These are phyloP conservation scores for Borovskyia barvae DNA, from an alignment of 208 protist species.

Conservation along the genomic window DNA sequence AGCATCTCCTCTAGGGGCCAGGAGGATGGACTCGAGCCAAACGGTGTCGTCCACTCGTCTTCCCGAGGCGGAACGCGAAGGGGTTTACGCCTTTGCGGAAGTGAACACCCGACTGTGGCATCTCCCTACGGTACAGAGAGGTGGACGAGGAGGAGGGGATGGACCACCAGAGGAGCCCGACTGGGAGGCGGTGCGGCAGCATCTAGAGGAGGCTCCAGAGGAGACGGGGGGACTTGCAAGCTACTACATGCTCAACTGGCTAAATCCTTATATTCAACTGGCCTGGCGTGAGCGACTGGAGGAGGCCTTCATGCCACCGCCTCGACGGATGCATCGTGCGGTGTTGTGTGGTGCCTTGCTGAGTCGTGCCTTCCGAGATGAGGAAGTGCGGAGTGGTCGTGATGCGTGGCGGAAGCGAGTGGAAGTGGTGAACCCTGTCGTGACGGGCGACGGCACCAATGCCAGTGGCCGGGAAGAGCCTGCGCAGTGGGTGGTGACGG, in stretches of 20 bases:
- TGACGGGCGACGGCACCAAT: conserved; percentile 5
- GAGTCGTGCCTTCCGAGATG: conserved; percentile 26
- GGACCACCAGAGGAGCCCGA: conserved; percentile 1
- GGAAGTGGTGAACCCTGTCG: conserved; percentile 7
- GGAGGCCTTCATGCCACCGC: conserved; percentile 23
- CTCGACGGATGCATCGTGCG: conserved; percentile 11
- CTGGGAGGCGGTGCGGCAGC: background rate
- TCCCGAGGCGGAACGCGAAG: background rate
- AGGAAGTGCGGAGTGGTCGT: conserved; percentile 22
- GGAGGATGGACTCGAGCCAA: no score
- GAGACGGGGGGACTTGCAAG: conserved; percentile 4
- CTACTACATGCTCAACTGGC: conserved; percentile 40
- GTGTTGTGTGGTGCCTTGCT: conserved; percentile 35
- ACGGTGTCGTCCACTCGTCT: no score
- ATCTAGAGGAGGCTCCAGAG: conserved; percentile 26
- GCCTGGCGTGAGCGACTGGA: conserved; percentile 30
- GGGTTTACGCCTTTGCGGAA: conserved; percentile 15
- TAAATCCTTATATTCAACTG: conserved; percentile 26
- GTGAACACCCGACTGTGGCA: conserved; percentile 17
- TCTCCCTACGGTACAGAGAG: background rate
- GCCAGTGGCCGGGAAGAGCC: background rate
- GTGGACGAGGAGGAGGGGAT: background rate
- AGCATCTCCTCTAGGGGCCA: background rate
- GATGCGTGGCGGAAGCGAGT: conserved; percentile 28
- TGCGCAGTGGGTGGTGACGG: background rate